Evolutionary conservation across 2,329 filamentous ascomycete species (phyloP).

Genomic region (Scytalidium lignicola): DNA sequence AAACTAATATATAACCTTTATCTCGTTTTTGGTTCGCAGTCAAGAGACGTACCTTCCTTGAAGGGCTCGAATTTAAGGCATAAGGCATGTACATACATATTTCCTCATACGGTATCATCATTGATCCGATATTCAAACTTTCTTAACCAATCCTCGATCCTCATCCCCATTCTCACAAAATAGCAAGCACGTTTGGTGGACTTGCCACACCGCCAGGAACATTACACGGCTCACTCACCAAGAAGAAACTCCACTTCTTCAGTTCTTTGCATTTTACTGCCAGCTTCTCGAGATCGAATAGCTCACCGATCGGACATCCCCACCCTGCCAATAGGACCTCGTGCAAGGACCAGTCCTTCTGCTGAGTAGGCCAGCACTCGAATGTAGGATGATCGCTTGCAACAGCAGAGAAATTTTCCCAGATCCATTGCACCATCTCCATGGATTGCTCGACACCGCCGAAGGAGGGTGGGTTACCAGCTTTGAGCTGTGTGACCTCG

Average conservation of each 20-base stretch:
- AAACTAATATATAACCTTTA: too few relatives aligned
- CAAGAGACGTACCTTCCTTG: too few relatives aligned
- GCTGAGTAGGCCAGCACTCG: slow-evolving; percentile 29
- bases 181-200: slow-evolving; percentile 25
- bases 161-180: slow-evolving; percentile 10
- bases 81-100: too few relatives aligned
- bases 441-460: slow-evolving; percentile 40
- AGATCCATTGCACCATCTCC: slow-evolving; percentile 34
- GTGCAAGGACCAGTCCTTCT: slow-evolving; percentile 9
- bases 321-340: slow-evolving; percentile 13
- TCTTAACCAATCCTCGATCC: too few relatives aligned
- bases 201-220: slow-evolving; percentile 24
- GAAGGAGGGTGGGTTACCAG: slow-evolving; percentile 34
- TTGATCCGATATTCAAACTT: too few relatives aligned
- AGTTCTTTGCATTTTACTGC: slow-evolving; percentile 8
- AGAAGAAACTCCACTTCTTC: slow-evolving; percentile 14
- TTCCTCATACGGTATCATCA: too few relatives aligned
- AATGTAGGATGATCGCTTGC: slow-evolving; percentile 36
- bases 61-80: too few relatives aligned
- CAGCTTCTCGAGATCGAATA: slow-evolving; percentile 17
- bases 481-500: slow-evolving; percentile 30
- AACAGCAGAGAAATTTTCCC: slow-evolving; percentile 35
- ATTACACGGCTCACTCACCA: slow-evolving; percentile 11
- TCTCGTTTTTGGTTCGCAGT: too few relatives aligned
- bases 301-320: slow-evolving; percentile 16